These are phyloP conservation scores for Vitis rupestris DNA, from an alignment of 164 flowering plant genomes.

Conservation along the genomic window DNA sequence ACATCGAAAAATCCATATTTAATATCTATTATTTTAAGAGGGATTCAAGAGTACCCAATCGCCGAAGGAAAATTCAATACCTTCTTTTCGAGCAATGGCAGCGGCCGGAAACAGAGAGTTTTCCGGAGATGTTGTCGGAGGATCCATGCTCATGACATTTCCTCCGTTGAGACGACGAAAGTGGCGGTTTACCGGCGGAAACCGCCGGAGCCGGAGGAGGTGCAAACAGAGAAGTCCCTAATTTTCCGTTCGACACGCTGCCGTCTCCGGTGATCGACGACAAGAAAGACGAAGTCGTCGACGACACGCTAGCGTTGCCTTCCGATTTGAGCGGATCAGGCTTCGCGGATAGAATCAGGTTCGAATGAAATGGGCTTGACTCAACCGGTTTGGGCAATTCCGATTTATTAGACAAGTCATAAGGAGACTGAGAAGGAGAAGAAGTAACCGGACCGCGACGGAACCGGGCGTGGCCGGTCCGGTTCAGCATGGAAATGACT, in stretches of 20 bases:
- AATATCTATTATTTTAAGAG: background rate
- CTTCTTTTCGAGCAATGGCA: constrained; percentile 34
- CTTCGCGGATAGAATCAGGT: too few relatives aligned
- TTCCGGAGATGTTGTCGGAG: constrained; percentile 33
- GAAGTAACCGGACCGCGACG: constrained; percentile 43
- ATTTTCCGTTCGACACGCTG: constrained; percentile 52
- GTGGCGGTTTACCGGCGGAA: constrained; percentile 51
- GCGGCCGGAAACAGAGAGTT: constrained; percentile 22
- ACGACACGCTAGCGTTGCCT: constrained; percentile 26
- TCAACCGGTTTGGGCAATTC: too few relatives aligned
- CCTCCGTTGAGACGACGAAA: constrained; percentile 32
- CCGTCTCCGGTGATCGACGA: constrained; percentile 58
- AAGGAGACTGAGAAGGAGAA: constrained; percentile 1
- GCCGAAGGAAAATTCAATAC: background rate
- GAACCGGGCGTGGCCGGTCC: constrained; percentile 68
- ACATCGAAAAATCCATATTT: background rate
- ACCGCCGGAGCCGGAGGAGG: constrained; percentile 31
- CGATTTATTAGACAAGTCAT: background rate
- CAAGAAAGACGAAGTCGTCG: constrained; percentile 44
- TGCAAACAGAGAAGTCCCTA: constrained; percentile 19
- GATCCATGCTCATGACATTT: constrained; percentile 41
- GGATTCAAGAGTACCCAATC: background rate
- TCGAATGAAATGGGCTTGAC: too few relatives aligned
- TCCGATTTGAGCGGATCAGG: too few relatives aligned
- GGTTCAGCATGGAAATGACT: constrained; percentile 49